Percentiles rank a stretch among this genome's conserved stretches.
phyloP scores from a whole-genome alignment of 768 basidiomycete genomes.

The Dioszegia hungarica region DNA sequence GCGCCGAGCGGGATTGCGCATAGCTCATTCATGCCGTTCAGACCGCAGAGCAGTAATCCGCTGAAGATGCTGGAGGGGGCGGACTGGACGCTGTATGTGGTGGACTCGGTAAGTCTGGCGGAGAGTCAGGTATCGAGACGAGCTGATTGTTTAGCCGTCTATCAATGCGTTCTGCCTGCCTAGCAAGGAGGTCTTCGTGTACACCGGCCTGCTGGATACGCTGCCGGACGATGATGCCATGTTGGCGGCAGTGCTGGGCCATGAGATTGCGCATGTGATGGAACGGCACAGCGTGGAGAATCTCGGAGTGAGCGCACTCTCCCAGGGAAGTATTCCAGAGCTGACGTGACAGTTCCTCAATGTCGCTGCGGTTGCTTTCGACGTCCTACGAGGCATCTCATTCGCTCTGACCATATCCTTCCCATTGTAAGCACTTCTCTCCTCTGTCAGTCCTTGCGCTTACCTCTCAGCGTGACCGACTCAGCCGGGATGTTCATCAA shows the following conservation, averaged over 20 bases:
- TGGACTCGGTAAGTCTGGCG: slow-evolving; percentile 51
- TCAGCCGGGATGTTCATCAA: slow-evolving; percentile 50
- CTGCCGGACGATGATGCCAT: slow-evolving; percentile 51
- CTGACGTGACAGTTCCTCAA: slow-evolving; percentile 49
- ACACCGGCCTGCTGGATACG: slow-evolving; percentile 51
- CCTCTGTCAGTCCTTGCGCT: not conserved
- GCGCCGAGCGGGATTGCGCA: slow-evolving; percentile 37
- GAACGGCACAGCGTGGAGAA: slow-evolving; percentile 54
- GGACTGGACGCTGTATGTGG: slow-evolving; percentile 53
- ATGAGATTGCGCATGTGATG: slow-evolving; percentile 52
- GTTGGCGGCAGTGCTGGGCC: slow-evolving; percentile 51
- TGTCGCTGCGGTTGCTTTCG: slow-evolving; percentile 52
- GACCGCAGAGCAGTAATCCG: slow-evolving; percentile 50
- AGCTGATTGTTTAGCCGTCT: slow-evolving; percentile 39
- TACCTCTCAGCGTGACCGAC: slow-evolving; percentile 46
- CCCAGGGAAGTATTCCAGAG: not conserved
- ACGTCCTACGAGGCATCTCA: slow-evolving; percentile 51
- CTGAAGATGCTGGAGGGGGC: slow-evolving; percentile 47
- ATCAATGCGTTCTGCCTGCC: slow-evolving; percentile 53
- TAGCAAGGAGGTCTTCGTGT: slow-evolving; percentile 53
- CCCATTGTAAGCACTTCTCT: slow-evolving; percentile 44
- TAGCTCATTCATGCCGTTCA: slow-evolving; percentile 48
- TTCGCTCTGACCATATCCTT: slow-evolving; percentile 53
- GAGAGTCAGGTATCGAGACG: too few relatives aligned
- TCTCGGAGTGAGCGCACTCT: slow-evolving; percentile 40